Evolutionary conservation across 805 yeast genomes (phyloP).

Genomic region (Brettanomyces bruxellensis): DNA sequence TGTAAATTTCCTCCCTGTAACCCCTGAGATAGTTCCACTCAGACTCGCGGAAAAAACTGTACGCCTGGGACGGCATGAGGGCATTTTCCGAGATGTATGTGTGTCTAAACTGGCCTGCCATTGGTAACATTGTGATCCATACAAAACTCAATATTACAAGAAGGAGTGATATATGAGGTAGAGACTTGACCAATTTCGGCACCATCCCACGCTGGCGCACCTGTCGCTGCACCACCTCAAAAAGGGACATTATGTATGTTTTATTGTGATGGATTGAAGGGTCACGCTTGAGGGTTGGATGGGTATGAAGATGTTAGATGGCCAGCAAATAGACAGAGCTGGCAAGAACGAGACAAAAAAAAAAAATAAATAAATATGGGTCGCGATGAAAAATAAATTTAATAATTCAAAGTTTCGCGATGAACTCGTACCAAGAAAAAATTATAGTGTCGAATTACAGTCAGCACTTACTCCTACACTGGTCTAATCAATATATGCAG

Average conservation of each 20-base stretch:
- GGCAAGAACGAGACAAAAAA: too few species aligned
- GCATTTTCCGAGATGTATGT: constrained; percentile 96
- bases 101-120: constrained; percentile 70
- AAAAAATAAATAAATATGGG: too few species aligned
- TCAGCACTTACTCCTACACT: too few species aligned
- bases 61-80: constrained; percentile 92
- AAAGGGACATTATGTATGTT: constrained; percentile 31
- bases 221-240: constrained; percentile 35
- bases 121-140: constrained; percentile 61
- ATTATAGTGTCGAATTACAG: too few species aligned
- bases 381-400: too few species aligned
- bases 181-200: constrained; percentile 32
- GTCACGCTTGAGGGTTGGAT: too few species aligned
- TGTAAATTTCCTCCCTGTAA: constrained; percentile 50
- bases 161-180: constrained; percentile 36
- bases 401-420: too few species aligned
- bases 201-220: constrained; percentile 36
- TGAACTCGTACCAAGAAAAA: too few species aligned
- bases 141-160: constrained; percentile 38
- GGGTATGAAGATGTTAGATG: too few species aligned
- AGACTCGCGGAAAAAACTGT: constrained; percentile 81
- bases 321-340: too few species aligned
- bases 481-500: too few species aligned
- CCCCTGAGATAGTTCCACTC: constrained; percentile 94
- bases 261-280: background rate